A percentile compares a stretch with the other conserved stretches of the same genome.
These are phyloP conservation scores for Colletotrichum sojae DNA, from an alignment of 2,329 filamentous ascomycete species.

Conservation along the genomic window DNA sequence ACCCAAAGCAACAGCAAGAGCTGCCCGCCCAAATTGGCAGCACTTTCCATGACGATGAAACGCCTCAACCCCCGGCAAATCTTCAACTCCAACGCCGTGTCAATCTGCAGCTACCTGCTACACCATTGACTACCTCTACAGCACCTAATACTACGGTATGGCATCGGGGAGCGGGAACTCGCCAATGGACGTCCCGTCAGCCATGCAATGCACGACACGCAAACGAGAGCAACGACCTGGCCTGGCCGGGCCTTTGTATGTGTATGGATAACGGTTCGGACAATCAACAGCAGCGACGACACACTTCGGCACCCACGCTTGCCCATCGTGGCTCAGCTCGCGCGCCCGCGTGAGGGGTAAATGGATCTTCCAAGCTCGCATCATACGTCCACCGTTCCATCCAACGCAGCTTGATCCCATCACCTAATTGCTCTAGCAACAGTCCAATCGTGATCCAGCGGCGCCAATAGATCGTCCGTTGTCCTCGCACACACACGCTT, in stretches of 20 bases:
- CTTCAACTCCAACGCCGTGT: constrained; percentile 29
- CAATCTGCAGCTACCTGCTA: background rate
- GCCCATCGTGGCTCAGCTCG: constrained; percentile 26
- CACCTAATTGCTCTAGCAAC: constrained; percentile 19
- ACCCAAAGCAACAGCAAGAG: constrained; percentile 18
- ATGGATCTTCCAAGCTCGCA: constrained; percentile 29
- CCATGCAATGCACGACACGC: constrained; percentile 20
- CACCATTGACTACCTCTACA: background rate
- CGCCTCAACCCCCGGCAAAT: constrained; percentile 33
- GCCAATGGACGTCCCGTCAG: background rate
- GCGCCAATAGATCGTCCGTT: constrained; percentile 8
- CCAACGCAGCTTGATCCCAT: constrained; percentile 27
- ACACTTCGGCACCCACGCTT: background rate
- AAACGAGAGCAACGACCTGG: background rate
- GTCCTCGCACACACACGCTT: constrained; percentile 18
- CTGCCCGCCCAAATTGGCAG: constrained; percentile 36
- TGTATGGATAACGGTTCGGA: background rate
- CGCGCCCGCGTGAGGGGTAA: constrained; percentile 34
- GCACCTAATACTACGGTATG: background rate
- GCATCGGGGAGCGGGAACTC: no score
- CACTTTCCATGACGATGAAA: constrained; percentile 31
- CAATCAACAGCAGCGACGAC: constrained; percentile 20
- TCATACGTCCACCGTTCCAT: constrained; percentile 34
- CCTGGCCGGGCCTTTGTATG: no score
- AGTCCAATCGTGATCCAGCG: constrained; percentile 17